These are phyloP conservation scores for Fusarium cyanostomum DNA, from an alignment of 2,329 filamentous ascomycete genomes.

Conservation along the genomic window DNA sequence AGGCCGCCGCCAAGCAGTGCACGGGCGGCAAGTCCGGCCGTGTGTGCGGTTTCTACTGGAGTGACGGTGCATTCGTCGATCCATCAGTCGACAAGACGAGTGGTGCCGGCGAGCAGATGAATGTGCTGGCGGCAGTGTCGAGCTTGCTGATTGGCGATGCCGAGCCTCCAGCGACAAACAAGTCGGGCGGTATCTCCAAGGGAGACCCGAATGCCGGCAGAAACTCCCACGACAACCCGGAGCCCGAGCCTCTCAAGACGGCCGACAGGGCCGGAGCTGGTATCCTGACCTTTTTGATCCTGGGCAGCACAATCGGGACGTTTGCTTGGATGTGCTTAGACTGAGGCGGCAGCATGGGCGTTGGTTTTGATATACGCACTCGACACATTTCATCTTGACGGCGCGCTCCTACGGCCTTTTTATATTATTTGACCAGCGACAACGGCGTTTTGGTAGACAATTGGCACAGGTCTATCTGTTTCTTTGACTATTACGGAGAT, in stretches of 20 bases:
- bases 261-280: constrained; percentile 60
- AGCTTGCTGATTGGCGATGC: constrained; percentile 57
- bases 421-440: background rate
- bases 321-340: constrained; percentile 63
- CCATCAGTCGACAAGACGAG: constrained; percentile 62
- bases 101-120: constrained; percentile 68
- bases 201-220: constrained; percentile 54
- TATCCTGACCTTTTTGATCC: constrained; percentile 57
- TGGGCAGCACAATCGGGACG: constrained; percentile 53
- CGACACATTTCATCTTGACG: background rate
- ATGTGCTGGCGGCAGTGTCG: constrained; percentile 64
- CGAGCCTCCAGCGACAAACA: constrained; percentile 54
- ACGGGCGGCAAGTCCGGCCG: constrained; percentile 65
- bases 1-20: constrained; percentile 70
- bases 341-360: constrained; percentile 18
- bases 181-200: constrained; percentile 60
- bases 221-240: constrained; percentile 45
- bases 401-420: background rate
- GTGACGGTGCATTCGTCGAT: constrained; percentile 53
- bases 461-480: constrained; percentile 2
- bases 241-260: constrained; percentile 49
- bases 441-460: constrained; percentile 7
- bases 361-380: constrained; percentile 2
- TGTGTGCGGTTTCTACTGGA: constrained; percentile 74
- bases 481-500: background rate